Percentiles rank a stretch among this genome's conserved stretches.
Conservation (phyloP, 345 rosid genomes). For the Eucalyptus dawsonii region DNA sequence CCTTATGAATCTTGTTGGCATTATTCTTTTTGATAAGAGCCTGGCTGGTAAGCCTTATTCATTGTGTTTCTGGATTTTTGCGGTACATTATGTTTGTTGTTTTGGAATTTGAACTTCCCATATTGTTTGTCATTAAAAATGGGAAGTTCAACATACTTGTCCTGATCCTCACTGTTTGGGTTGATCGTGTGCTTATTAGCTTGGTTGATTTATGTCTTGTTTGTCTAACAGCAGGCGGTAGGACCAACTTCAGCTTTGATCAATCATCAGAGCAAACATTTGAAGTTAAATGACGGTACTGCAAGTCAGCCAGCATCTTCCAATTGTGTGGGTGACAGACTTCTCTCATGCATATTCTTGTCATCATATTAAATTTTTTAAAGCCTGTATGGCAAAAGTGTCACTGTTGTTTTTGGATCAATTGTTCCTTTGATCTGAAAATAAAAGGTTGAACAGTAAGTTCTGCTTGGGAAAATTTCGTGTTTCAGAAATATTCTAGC, state of each 20-base stretch:
- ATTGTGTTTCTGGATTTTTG: not conserved
- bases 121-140: not conserved
- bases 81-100: not conserved
- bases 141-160: not conserved
- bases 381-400: not conserved
- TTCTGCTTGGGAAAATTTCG: not conserved
- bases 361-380: not conserved
- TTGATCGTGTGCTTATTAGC: not conserved
- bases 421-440: not conserved
- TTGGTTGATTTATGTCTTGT: not conserved
- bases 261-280: not conserved
- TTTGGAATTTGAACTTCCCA: not conserved
- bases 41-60: not conserved
- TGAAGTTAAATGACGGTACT: not conserved
- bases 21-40: not conserved
- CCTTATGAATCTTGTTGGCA: not conserved
- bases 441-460: not conserved
- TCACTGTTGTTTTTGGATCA: not conserved
- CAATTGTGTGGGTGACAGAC: conserved; percentile 1
- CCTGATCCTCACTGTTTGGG: not conserved
- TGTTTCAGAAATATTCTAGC: not conserved
- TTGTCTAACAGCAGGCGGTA: not conserved
- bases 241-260: not conserved
- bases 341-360: not conserved
- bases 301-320: not conserved